Evolutionary conservation across 2,329 filamentous ascomycete species (phyloP), one percentile per base, ranked within the genome.

Genomic region (Phialophora macrospora): DNA sequence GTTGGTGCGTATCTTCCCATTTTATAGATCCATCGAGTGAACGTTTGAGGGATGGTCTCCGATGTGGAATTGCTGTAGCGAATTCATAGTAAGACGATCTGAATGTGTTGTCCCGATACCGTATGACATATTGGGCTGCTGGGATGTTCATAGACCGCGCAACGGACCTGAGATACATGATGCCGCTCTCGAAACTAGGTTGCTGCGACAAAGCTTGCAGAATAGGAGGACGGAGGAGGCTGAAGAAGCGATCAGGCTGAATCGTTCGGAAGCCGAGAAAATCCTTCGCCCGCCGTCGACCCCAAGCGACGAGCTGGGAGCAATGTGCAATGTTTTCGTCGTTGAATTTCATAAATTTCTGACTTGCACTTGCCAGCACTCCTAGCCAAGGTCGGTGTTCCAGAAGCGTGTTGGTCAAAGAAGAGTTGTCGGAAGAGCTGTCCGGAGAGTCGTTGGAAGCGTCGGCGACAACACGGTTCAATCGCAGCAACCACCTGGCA

Each of bases 11-110:
- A 73, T 24, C 56, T 73, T 56, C 24, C 30, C 66, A 9, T n/a
- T 22, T 9, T 70, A 71, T 8, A 69, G 70, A n/a, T 73, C 73
- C 55, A 73, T 70, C 65, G 72, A 66, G 14, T 56, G 58, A n/a
- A 74, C 70, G 51, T 72, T 74, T 9, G 72, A 60, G 60, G 74
- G 71, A 7, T 57, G 49, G 46, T 62, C 24, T 61, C n/a, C 26
- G 55, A 34, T 57, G 28, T 22, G n/a, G n/a, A 2, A 28, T 2
- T 30, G 22, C 44, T 22, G 44, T 48, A 9, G 20, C 20, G 20
- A n/a, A 20, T 48, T 48, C 44, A 20, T n/a, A n/a, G 55, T 57
- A 30, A 28, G 20, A 34, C 1, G 55, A 30, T 20, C 17, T 17
- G 22, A 8, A 20, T 30, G 9, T 5, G 32, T 1, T 28, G 8